Conservation (phyloP, 768 basidiomycete species). For the Boletus fagicola region DNA sequence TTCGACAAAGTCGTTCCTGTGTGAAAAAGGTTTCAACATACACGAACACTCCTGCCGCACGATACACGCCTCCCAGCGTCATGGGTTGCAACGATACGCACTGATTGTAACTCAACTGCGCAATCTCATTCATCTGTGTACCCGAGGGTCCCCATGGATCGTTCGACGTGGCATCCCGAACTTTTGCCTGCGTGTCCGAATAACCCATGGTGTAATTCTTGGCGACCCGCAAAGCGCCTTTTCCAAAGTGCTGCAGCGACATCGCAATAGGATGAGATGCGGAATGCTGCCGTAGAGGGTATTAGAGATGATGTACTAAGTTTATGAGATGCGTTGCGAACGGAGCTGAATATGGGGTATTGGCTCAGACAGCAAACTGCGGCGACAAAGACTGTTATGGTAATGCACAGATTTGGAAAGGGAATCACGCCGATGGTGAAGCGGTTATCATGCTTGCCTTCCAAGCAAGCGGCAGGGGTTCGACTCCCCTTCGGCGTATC, state of each 20-base stretch:
- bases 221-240: slow-evolving; percentile 80
- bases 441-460: slow-evolving; percentile 93
- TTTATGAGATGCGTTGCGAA: slow-evolving; percentile 18
- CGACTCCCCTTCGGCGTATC: slow-evolving; percentile 63
- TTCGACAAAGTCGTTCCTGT: slow-evolving; percentile 92
- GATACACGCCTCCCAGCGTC: not conserved
- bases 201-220: slow-evolving; percentile 97
- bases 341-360: slow-evolving; percentile 10
- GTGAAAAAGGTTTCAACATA: not conserved
- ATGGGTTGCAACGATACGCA: slow-evolving; percentile 36
- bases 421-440: slow-evolving; percentile 66
- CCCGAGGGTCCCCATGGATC: slow-evolving; percentile 98
- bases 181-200: slow-evolving; percentile 93
- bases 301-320: slow-evolving; percentile 12
- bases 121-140: slow-evolving; percentile 98
- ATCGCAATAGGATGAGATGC: slow-evolving; percentile 22
- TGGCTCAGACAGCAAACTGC: slow-evolving; percentile 5
- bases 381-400: slow-evolving; percentile 3
- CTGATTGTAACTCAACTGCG: slow-evolving; percentile 97
- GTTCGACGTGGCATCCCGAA: slow-evolving; percentile 94
- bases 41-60: not conserved
- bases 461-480: slow-evolving; percentile 77
- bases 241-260: slow-evolving; percentile 78
- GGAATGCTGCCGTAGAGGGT: slow-evolving; percentile 2
- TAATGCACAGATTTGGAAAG: not conserved